phyloP scores from a whole-genome alignment of 176 grass and related monocot genomes.

The Phoenix dactylifera region DNA sequence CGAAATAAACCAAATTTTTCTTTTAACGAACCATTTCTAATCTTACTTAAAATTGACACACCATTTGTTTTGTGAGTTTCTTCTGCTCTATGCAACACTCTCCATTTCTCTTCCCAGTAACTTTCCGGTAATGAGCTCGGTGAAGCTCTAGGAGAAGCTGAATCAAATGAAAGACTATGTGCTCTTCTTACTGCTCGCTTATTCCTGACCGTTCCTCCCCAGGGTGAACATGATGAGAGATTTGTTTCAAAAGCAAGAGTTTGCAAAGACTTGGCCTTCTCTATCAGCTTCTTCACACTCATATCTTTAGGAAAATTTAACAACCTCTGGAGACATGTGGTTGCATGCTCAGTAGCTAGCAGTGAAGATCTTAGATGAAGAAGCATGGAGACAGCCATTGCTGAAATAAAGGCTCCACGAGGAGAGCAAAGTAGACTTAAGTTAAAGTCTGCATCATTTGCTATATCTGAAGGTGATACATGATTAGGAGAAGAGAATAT shows the following conservation, averaged over 20 bases:
- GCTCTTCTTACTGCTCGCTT: neutral
- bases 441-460: conserved; percentile 37
- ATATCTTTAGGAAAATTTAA: conserved; percentile 79
- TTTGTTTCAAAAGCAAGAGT: conserved; percentile 62
- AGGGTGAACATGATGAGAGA: conserved; percentile 40
- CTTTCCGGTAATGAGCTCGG: conserved; percentile 23
- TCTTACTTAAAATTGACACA: conserved; percentile 24
- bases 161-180: conserved; percentile 5
- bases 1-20: conserved; percentile 18
- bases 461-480: conserved; percentile 26
- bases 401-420: conserved; percentile 76
- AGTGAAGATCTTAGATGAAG: conserved; percentile 81
- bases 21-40: conserved; percentile 34
- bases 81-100: conserved; percentile 47
- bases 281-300: conserved; percentile 64
- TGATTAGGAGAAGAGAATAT: conserved; percentile 73
- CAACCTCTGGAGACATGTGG: conserved; percentile 72
- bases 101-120: conserved; percentile 99
- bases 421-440: conserved; percentile 74
- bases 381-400: conserved; percentile 82
- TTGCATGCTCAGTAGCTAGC: conserved; percentile 85
- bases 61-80: conserved; percentile 18
- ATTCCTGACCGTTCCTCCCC: conserved; percentile 32
- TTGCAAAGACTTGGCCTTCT: conserved; percentile 73
- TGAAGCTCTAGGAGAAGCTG: neutral